Percentiles rank a stretch among this genome's conserved stretches.
phyloP scores from a whole-genome alignment of 768 basidiomycete genomes.

The Cubamyces sp. region DNA sequence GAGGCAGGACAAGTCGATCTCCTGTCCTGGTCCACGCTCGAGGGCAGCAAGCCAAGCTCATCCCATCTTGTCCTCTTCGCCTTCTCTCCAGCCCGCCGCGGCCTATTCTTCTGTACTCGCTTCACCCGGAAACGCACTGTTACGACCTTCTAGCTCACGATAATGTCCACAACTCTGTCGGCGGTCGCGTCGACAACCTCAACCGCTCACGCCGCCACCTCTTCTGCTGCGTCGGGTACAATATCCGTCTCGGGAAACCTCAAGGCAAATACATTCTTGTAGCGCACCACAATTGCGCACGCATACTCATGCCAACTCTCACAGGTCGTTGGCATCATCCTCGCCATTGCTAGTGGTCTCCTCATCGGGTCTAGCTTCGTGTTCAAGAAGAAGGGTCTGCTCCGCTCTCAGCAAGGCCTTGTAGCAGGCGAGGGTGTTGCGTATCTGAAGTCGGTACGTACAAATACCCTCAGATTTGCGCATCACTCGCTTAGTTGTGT shows the following conservation, averaged over 20 bases:
- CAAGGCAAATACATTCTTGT: constrained; percentile 24
- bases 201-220: constrained; percentile 28
- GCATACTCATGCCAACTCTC: background rate
- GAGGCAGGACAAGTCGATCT: background rate
- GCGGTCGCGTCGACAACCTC: constrained; percentile 19
- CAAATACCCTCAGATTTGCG: background rate
- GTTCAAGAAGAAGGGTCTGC: constrained; percentile 95
- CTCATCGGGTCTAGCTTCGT: constrained; percentile 95
- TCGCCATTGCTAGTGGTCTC: constrained; percentile 77
- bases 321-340: constrained; percentile 75
- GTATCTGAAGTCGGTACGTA: constrained; percentile 89
- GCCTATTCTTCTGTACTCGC: constrained; percentile 4
- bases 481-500: constrained; percentile 2
- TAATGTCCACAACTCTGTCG: constrained; percentile 20
- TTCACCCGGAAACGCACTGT: constrained; percentile 10
- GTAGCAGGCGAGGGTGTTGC: constrained; percentile 84
- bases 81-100: constrained; percentile 14
- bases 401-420: constrained; percentile 82
- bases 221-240: constrained; percentile 26
- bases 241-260: constrained; percentile 31
- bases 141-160: constrained; percentile 19
- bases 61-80: constrained; percentile 13
- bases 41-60: constrained; percentile 2
- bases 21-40: background rate
- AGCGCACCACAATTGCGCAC: background rate